phyloP scores from a whole-genome alignment of 345 rosid genomes.

The Euphorbia peplus region DNA sequence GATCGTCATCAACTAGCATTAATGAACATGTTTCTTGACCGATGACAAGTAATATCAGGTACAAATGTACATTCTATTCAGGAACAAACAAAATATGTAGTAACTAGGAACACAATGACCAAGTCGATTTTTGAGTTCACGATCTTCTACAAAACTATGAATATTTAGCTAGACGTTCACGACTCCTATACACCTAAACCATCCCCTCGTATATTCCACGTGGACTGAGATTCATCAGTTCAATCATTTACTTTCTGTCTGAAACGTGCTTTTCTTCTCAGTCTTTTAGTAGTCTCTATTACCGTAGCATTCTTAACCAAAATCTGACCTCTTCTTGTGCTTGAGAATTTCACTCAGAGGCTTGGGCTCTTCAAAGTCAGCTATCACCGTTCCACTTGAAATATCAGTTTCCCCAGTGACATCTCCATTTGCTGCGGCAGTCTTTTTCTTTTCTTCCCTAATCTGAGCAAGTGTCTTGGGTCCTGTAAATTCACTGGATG shows the following conservation, averaged over 20 bases:
- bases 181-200: constrained; percentile 6
- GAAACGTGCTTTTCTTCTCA: too few relatives aligned
- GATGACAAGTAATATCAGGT: neutral
- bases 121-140: neutral
- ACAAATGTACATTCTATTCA: neutral
- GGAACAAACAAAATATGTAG: neutral
- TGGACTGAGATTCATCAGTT: too few relatives aligned
- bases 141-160: neutral
- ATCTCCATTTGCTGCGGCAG: constrained; percentile 22
- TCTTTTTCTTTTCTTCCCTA: constrained; percentile 44
- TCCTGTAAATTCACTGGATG: constrained; percentile 36
- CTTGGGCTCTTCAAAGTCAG: constrained; percentile 50
- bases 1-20: neutral
- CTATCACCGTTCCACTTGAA: constrained; percentile 8
- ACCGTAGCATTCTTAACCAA: constrained; percentile 2
- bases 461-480: constrained; percentile 57
- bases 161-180: neutral
- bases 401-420: constrained; percentile 6
- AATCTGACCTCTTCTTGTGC: constrained; percentile 31
- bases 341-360: constrained; percentile 54
- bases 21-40: neutral
- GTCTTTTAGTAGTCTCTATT: constrained; percentile 11
- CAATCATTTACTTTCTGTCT: too few relatives aligned
- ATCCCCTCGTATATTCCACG: too few relatives aligned
- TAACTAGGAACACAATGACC: neutral